Conservation (phyloP, 1,139 yeast species). For the Taphrina deformans region DNA sequence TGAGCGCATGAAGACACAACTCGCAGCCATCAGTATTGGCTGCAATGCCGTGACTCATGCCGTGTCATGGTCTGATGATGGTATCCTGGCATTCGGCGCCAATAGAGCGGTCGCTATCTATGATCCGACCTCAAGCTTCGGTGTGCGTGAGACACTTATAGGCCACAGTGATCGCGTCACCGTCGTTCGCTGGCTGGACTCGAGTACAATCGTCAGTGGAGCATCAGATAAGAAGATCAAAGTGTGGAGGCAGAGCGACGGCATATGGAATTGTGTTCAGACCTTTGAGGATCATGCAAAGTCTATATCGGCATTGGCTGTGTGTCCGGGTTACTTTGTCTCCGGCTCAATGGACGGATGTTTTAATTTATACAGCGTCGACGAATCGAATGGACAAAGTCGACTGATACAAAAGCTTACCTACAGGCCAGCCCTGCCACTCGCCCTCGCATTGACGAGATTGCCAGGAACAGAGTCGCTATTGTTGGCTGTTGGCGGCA, state of each 20-base stretch:
- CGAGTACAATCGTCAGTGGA: slow-evolving; percentile 57
- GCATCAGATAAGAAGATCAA: slow-evolving; percentile 64
- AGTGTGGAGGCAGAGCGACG: slow-evolving; percentile 55
- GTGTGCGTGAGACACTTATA: slow-evolving; percentile 41
- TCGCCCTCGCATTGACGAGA: slow-evolving; percentile 58
- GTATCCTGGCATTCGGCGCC: slow-evolving; percentile 32
- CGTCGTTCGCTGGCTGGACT: slow-evolving; percentile 44
- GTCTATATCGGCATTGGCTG: slow-evolving; percentile 56
- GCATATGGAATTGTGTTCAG: slow-evolving; percentile 41
- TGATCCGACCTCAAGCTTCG: slow-evolving; percentile 32
- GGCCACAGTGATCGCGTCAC: slow-evolving; percentile 45
- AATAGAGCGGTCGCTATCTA: slow-evolving; percentile 24
- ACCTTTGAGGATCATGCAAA: slow-evolving; percentile 49
- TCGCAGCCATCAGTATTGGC: slow-evolving; percentile 3
- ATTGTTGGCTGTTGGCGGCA: slow-evolving; percentile 75
- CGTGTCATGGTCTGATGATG: slow-evolving; percentile 20
- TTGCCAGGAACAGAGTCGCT: slow-evolving; percentile 45
- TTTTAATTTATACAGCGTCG: slow-evolving; percentile 54
- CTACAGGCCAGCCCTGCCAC: slow-evolving; percentile 56
- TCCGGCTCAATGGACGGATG: slow-evolving; percentile 71
- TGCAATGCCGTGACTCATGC: slow-evolving; percentile 31
- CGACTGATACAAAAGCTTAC: slow-evolving; percentile 38
- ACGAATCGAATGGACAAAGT: neutral
- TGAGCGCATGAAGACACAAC: neutral
- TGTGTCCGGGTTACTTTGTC: slow-evolving; percentile 49